Evolutionary conservation across 1,139 yeast genomes (phyloP), one percentile per base, ranked within the genome.

Genomic region (Zygosaccharomyces pseudobailii): DNA sequence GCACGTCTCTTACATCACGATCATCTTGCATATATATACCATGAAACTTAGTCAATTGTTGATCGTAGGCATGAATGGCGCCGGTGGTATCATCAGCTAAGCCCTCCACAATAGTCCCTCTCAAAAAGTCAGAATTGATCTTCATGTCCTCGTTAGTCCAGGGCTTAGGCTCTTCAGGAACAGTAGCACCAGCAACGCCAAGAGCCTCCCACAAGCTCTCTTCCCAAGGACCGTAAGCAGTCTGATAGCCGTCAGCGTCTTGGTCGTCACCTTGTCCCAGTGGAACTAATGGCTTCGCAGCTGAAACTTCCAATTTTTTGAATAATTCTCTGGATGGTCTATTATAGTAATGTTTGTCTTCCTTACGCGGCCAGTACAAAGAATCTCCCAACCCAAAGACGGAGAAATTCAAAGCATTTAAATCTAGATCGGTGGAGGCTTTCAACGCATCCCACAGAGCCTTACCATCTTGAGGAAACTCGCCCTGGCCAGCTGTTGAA

Each of bases 1-100:
- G 83, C 57, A 87, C 86, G 50, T 90, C 97, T 68, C 97, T 81
- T 50, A 92, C 75, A 70, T 92, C 98, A 72, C 98, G 87, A 67
- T 92, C 97, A 69, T 92, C 97, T 74, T 92, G 98, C 96, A 90
- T 89, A 69, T 92, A 92, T 57, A 90, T 89, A 71, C 98, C 98
- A 67, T 92, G 97, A 79, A 92, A 92, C 70, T 92, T 92, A 57
- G 97, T 89, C 67, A 92, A 72, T 71, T 89, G 97, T 71, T 89
- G 96, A 69, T 89, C 97, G 50, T 79, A 80, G n/a, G 97, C 94
- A 56, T 86, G 78, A 57, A 92, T 87, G 13, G 96, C 90, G 55
- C 97, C 97, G 19, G 97, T 90, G 3, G 90, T 76, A 55, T 78
- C 76, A 66, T 92, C 97, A 48, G 70, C 66, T 54, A 92, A 77